phyloP scores from a whole-genome alignment of 345 rosid species.

The Murraya paniculata region DNA sequence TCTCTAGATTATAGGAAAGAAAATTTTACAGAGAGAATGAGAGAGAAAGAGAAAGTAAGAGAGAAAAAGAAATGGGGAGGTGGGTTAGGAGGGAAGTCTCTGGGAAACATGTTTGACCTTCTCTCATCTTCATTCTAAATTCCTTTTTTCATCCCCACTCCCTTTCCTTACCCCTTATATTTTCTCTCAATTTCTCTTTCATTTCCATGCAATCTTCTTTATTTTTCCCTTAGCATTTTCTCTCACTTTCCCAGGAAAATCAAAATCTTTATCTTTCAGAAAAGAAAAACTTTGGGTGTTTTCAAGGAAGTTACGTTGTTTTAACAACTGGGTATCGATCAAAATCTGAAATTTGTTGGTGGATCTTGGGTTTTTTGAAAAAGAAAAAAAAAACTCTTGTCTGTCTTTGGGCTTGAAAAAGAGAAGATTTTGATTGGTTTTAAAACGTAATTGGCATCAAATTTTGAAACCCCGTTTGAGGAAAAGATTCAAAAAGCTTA shows the following conservation, averaged over 20 bases:
- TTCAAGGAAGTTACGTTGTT: not conserved
- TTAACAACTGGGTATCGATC: not conserved
- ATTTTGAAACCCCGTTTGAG: constrained; percentile 14
- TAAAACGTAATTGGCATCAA: not conserved
- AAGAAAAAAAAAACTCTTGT: not conserved
- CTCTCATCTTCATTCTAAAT: constrained; percentile 17
- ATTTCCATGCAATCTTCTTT: not conserved
- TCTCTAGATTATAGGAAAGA: constrained; percentile 1
- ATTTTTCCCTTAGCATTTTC: not conserved
- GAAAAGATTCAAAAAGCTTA: not conserved
- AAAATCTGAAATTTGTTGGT: constrained; percentile 3
- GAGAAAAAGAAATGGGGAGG: not conserved
- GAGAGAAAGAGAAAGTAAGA: not conserved
- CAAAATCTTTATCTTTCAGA: not conserved
- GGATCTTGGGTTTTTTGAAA: constrained; percentile 6
- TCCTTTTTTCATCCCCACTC: constrained; percentile 4
- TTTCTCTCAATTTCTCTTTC: not conserved
- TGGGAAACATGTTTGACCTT: constrained; percentile 34
- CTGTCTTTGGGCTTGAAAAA: constrained; percentile 13
- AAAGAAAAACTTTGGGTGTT: not conserved
- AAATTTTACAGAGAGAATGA: not conserved
- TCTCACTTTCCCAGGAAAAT: not conserved
- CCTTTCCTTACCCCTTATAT: not conserved
- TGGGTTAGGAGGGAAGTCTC: constrained; percentile 14
- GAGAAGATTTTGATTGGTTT: constrained; percentile 8